These are phyloP conservation scores for Botrytis deweyae DNA, from an alignment of 2,329 filamentous ascomycete genomes.

Conservation along the genomic window DNA sequence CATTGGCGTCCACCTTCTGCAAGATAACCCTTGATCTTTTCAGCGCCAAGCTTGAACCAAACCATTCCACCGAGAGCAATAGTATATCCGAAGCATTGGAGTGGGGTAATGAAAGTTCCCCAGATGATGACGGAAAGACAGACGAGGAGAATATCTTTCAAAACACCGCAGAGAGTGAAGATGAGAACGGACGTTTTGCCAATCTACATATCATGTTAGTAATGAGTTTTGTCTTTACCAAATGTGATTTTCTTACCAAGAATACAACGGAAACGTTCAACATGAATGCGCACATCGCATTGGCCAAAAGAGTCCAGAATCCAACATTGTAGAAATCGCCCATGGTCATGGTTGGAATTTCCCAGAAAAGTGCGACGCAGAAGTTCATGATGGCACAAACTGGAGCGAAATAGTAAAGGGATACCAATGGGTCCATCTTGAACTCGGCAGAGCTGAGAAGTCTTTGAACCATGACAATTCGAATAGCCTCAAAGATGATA, in stretches of 20 bases:
- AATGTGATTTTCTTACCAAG: slow-evolving; percentile 58
- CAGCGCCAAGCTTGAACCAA: slow-evolving; percentile 83
- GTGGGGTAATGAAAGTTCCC: slow-evolving; percentile 68
- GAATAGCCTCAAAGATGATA: slow-evolving; percentile 78
- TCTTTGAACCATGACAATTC: slow-evolving; percentile 81
- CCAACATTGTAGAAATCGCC: slow-evolving; percentile 72
- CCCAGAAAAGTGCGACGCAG: slow-evolving; percentile 68
- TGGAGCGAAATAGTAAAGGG: slow-evolving; percentile 86
- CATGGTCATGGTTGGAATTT: slow-evolving; percentile 68
- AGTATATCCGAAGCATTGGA: slow-evolving; percentile 82
- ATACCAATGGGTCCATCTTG: slow-evolving; percentile 90
- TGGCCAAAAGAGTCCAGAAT: slow-evolving; percentile 68
- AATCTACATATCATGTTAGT: slow-evolving; percentile 54
- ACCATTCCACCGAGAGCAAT: slow-evolving; percentile 77
- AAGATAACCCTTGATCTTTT: slow-evolving; percentile 79
- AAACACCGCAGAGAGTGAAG: slow-evolving; percentile 81
- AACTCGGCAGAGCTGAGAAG: slow-evolving; percentile 79
- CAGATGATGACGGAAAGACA: slow-evolving; percentile 78
- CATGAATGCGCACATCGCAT: slow-evolving; percentile 75
- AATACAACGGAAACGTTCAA: slow-evolving; percentile 86
- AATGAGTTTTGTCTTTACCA: background rate
- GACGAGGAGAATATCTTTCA: slow-evolving; percentile 85
- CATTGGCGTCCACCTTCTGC: slow-evolving; percentile 72
- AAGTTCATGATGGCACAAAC: slow-evolving; percentile 82
- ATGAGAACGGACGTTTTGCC: slow-evolving; percentile 85